These are phyloP conservation scores for Nitzschia inconspicua DNA, from an alignment of 108 stramenopile genomes.

Conservation along the genomic window DNA sequence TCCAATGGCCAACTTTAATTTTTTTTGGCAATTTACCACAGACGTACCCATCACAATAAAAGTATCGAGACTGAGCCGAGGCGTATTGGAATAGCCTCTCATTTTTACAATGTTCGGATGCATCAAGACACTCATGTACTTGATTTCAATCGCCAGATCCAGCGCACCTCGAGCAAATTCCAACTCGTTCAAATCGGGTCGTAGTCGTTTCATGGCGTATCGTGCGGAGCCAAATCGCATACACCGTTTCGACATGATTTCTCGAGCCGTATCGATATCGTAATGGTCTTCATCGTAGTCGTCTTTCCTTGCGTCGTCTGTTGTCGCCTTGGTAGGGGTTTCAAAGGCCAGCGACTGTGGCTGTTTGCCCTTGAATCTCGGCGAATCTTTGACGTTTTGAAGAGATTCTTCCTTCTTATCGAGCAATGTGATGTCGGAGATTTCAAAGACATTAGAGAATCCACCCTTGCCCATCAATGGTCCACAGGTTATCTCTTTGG, in stretches of 20 bases:
- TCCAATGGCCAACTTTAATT: not conserved
- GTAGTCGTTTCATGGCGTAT: slow-evolving; percentile 75
- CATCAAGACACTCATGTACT: slow-evolving; percentile 47
- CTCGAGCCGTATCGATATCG: slow-evolving; percentile 39
- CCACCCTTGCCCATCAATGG: slow-evolving; percentile 55
- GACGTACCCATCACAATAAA: slow-evolving; percentile 34
- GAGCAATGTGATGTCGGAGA: slow-evolving; percentile 21
- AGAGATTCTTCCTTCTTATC: not conserved
- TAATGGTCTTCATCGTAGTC: slow-evolving; percentile 39
- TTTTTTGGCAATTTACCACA: not conserved
- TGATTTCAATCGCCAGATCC: slow-evolving; percentile 75
- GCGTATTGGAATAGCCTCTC: slow-evolving; percentile 23
- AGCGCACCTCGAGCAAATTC: slow-evolving; percentile 54
- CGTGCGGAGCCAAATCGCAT: slow-evolving; percentile 53
- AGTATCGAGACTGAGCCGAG: slow-evolving; percentile 20
- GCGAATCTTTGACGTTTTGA: too few relatives aligned
- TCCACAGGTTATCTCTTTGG: slow-evolving; percentile 40
- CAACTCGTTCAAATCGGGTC: slow-evolving; percentile 34
- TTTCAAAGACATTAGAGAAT: slow-evolving; percentile 57
- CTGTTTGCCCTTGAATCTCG: not conserved
- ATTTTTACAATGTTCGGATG: slow-evolving; percentile 61
- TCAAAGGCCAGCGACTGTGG: too few relatives aligned
- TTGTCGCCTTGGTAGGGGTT: not conserved
- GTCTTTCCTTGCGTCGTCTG: not conserved
- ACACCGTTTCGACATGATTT: slow-evolving; percentile 34